Percentiles rank a stretch among this genome's conserved stretches.
phyloP scores from a whole-genome alignment of 176 grass and related monocot species.

The Cenchrus americanus region DNA sequence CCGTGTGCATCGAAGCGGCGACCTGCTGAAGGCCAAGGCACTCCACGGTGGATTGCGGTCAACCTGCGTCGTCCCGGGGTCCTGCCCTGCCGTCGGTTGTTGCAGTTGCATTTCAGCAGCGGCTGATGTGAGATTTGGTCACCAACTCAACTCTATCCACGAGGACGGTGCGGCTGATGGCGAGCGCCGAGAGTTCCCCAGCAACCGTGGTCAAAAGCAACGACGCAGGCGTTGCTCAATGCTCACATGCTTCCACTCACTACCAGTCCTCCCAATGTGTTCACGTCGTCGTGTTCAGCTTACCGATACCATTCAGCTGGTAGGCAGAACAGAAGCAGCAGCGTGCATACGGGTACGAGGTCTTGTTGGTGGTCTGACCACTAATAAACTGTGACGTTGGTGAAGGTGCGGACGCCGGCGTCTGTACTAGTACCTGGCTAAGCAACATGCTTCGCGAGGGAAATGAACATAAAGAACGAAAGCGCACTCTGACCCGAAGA shows the following conservation, averaged over 20 bases:
- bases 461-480: not conserved
- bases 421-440: not conserved
- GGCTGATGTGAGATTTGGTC: conserved; percentile 44
- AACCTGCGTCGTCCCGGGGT: not conserved
- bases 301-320: not conserved
- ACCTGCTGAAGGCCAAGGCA: not conserved
- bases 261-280: too few relatives aligned
- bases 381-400: not conserved
- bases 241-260: not conserved
- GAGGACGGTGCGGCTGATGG: not conserved
- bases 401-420: not conserved
- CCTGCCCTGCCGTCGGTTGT: not conserved
- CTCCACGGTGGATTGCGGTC: not conserved
- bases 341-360: not conserved
- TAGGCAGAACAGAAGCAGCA: not conserved
- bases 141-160: conserved; percentile 49
- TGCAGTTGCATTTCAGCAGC: not conserved
- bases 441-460: not conserved
- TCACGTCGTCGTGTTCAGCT: not conserved
- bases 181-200: not conserved
- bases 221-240: not conserved
- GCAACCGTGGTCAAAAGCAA: conserved; percentile 12
- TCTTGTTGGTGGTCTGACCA: not conserved
- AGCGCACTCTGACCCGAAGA: too few relatives aligned
- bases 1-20: conserved; percentile 15